Evolutionary conservation across 768 basidiomycete species (phyloP), one percentile per base, ranked within the genome.

Genomic region (Neoboletus magnificus): DNA sequence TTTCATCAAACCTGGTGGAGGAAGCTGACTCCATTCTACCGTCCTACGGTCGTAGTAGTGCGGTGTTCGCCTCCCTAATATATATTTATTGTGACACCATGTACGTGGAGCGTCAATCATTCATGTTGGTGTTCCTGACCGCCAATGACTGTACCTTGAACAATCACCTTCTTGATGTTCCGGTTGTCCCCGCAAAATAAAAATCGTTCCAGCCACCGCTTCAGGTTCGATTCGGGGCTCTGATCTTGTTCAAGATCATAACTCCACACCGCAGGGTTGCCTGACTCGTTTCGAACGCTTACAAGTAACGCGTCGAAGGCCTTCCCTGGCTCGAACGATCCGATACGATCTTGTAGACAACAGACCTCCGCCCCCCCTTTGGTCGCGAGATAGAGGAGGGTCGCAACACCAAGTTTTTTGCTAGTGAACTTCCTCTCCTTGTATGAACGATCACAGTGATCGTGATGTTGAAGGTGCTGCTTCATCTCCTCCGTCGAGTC

Each of bases 241-340:
- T 73, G 64, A 44, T 74, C 75, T 25, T 62, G 66, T n/a, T 74
- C 75, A 13, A 71, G 71, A 45, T 71, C 62, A 30, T 56, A 33
- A 35, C 74, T 75, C 85, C 83, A 87, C 25, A 89, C 57, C 7
- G 74, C 79, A 3, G 82, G 82, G 51, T 85, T 86, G 1, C 79
- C 82, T 30, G 77, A 68, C 37, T 79, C 80, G 42, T 70, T 67
- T 32, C 77, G 72, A 9, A 89, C 75, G 65, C 76, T 82, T 23
- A 96, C 84, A 4, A 91, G 59, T 9, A 98, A 73, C 0, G 96
- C 96, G 66, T 98, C 96, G 65, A 98, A 98, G 58, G 83, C 85
- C 74, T 93, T 96, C 3, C 92, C 93, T 3, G 77, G 74, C 15
- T 75, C 76, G 59, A 98, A 91, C 18, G 86, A 87, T 8, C 96